These are phyloP conservation scores for Urochloa ruziziensis DNA, from an alignment of 176 grass and related monocot genomes.

Conservation along the genomic window DNA sequence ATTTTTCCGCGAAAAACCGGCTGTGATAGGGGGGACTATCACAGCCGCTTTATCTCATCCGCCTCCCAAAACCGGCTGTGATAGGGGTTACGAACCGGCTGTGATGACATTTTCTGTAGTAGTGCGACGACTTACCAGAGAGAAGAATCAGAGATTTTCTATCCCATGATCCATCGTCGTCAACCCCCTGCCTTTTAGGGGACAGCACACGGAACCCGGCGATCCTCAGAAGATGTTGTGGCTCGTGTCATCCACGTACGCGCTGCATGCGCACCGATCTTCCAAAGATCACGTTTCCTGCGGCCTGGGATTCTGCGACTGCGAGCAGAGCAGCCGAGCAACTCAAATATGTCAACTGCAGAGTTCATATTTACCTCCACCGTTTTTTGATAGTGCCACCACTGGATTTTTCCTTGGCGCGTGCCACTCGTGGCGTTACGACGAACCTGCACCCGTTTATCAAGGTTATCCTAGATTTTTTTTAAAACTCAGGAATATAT, in stretches of 20 bases:
- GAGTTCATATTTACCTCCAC: background rate
- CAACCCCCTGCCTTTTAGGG: constrained; percentile 4
- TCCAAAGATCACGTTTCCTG: background rate
- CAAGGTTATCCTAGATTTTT: background rate
- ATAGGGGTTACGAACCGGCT: too few relatives aligned
- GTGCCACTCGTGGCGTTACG: background rate
- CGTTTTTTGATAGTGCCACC: too few relatives aligned
- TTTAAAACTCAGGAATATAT: too few relatives aligned
- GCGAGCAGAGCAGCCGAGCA: accelerated
- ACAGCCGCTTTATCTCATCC: too few relatives aligned
- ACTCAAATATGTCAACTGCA: background rate
- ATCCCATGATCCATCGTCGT: background rate
- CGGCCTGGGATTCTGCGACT: too few relatives aligned
- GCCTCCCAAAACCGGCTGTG: too few relatives aligned
- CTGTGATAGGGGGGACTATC: too few relatives aligned
- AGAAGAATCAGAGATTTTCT: too few relatives aligned
- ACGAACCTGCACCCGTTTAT: background rate
- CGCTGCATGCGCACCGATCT: too few relatives aligned
- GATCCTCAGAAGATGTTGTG: background rate
- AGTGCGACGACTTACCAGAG: too few relatives aligned
- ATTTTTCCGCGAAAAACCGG: too few relatives aligned
- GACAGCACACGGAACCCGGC: background rate
- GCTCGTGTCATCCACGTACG: constrained; percentile 5
- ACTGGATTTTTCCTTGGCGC: background rate
- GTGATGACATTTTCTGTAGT: too few relatives aligned